Evolutionary conservation across 2,329 filamentous ascomycete genomes (phyloP).

Genomic region (Arthrinium phaeospermum): DNA sequence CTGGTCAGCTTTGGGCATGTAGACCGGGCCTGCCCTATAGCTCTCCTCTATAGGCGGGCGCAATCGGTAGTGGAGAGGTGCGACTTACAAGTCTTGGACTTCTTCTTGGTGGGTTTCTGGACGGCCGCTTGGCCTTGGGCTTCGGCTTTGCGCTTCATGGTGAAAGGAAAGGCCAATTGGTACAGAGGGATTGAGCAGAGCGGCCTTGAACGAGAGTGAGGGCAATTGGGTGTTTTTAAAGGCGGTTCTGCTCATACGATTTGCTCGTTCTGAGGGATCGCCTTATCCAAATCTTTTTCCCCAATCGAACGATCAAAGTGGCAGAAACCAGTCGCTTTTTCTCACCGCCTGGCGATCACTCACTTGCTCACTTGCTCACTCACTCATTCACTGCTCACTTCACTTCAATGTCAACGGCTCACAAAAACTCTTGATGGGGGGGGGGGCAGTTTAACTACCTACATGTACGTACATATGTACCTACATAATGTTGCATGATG

Average conservation of each 20-base stretch:
- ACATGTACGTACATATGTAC: neutral
- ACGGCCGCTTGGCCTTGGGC: constrained; percentile 46
- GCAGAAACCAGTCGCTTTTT: constrained; percentile 9
- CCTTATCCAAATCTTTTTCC: constrained; percentile 14
- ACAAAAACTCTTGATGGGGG: neutral
- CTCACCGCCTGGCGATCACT: constrained; percentile 1
- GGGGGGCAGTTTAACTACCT: neutral
- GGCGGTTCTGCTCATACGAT: constrained; percentile 16
- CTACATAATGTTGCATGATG: neutral
- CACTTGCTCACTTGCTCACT: neutral
- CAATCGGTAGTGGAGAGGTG: neutral
- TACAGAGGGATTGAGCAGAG: neutral
- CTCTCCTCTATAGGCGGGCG: constrained; percentile 21
- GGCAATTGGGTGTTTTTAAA: constrained; percentile 8
- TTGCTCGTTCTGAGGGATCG: neutral
- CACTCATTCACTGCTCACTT: neutral
- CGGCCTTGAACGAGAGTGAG: neutral
- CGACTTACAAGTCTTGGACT: constrained; percentile 50
- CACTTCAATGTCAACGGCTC: neutral
- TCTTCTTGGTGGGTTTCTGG: constrained; percentile 57
- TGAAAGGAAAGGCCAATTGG: constrained; percentile 34
- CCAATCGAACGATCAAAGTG: constrained; percentile 18
- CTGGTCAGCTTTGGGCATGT: neutral
- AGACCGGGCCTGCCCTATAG: constrained; percentile 13
- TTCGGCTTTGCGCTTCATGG: constrained; percentile 66